phyloP scores from a whole-genome alignment of 2,329 filamentous ascomycete genomes.

The Diaporthe vaccinii region DNA sequence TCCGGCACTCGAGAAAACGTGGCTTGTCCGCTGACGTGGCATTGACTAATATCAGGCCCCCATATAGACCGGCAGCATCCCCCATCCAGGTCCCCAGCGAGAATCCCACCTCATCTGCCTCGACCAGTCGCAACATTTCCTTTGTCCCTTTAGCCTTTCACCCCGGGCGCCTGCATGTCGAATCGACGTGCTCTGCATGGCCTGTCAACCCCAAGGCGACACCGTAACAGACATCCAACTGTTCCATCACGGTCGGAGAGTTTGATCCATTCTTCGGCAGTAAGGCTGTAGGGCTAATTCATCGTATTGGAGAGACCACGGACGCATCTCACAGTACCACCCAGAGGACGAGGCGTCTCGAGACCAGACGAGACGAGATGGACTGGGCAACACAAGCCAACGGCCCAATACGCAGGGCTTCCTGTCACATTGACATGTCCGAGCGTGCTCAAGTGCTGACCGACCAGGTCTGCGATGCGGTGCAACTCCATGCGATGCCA shows the following conservation, averaged over 20 bases:
- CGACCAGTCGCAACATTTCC: conserved; percentile 30
- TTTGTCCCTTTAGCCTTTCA: background rate
- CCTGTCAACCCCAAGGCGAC: background rate
- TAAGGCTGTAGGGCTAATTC: conserved; percentile 15
- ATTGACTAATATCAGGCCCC: conserved; percentile 4
- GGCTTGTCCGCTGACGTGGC: conserved; percentile 30
- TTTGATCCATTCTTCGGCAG: background rate
- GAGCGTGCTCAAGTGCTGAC: conserved; percentile 31
- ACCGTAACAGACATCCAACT: background rate
- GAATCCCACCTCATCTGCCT: conserved; percentile 2
- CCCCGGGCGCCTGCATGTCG: conserved; percentile 10
- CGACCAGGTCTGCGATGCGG: background rate
- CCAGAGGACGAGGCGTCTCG: background rate
- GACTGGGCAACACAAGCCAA: background rate
- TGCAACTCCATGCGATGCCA: conserved; percentile 6
- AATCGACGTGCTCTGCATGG: conserved; percentile 11
- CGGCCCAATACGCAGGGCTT: background rate
- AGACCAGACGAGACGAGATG: conserved; percentile 11
- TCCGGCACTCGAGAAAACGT: conserved; percentile 22
- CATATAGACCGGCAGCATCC: conserved; percentile 15
- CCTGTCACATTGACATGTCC: conserved; percentile 15
- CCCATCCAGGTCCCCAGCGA: background rate
- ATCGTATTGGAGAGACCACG: background rate
- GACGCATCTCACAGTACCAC: background rate
- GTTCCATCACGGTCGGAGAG: conserved; percentile 21